Evolutionary conservation across 2,329 filamentous ascomycete genomes (phyloP).

Genomic region (Emergomyces africanus): DNA sequence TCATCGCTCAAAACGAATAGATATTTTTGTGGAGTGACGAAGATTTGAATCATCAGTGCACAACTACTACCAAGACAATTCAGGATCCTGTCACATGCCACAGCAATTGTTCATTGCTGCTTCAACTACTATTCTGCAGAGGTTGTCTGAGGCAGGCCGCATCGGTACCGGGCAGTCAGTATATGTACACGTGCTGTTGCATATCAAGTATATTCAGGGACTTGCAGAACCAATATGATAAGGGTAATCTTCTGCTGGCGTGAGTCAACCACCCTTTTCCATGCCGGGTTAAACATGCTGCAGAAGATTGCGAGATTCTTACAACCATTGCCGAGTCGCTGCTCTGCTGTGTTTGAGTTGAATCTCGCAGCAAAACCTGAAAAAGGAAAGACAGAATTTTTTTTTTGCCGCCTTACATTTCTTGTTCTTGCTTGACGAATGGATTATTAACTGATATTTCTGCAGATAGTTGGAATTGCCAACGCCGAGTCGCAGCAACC

Average conservation of each 20-base stretch:
- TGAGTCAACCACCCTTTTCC: background rate
- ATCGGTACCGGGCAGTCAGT: slow-evolving; percentile 38
- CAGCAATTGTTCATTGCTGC: background rate
- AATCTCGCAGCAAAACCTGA: too few species aligned
- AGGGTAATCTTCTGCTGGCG: too few species aligned
- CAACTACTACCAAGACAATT: background rate
- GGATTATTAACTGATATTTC: background rate
- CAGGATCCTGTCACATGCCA: background rate
- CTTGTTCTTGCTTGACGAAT: background rate
- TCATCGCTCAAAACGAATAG: background rate
- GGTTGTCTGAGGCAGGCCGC: slow-evolving; percentile 29
- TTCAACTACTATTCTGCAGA: background rate
- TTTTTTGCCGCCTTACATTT: background rate
- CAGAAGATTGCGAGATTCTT: too few species aligned
- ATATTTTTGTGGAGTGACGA: background rate
- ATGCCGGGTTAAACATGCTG: background rate
- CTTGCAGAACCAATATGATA: too few species aligned
- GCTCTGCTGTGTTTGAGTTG: background rate
- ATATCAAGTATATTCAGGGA: too few species aligned
- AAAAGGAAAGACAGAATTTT: too few species aligned
- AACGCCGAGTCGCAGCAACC: background rate
- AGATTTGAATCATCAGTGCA: background rate
- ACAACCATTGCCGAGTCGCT: background rate
- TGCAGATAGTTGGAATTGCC: background rate
- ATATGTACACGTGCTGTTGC: slow-evolving; percentile 31